phyloP scores from a whole-genome alignment of 1,139 yeast genomes.

The Blastobotrys aristatus region DNA sequence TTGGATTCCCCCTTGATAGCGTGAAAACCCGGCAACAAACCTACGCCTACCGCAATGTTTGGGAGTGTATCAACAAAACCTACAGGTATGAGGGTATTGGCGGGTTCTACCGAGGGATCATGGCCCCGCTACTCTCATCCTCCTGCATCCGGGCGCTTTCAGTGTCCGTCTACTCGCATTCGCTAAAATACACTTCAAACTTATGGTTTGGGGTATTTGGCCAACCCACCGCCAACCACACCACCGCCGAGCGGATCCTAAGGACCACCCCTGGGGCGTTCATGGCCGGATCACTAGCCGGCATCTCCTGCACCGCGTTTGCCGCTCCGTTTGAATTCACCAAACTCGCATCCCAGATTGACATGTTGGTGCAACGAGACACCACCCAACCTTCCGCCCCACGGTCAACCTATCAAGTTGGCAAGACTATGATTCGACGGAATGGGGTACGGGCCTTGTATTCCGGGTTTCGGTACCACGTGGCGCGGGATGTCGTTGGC shows the following conservation, averaged over 20 bases:
- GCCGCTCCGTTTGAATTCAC: slow-evolving; percentile 87
- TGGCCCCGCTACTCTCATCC: slow-evolving; percentile 29
- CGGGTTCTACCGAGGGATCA: slow-evolving; percentile 72
- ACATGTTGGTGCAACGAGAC: slow-evolving; percentile 31
- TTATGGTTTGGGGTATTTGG: slow-evolving; percentile 24
- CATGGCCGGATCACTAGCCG: slow-evolving; percentile 61
- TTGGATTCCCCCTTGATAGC: slow-evolving; percentile 84
- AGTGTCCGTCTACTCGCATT: slow-evolving; percentile 58
- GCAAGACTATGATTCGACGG: slow-evolving; percentile 45
- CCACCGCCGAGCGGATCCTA: slow-evolving; percentile 31
- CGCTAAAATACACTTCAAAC: slow-evolving; percentile 43
- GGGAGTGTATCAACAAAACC: slow-evolving; percentile 57
- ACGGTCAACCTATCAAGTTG: slow-evolving; percentile 43
- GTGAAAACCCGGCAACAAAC: slow-evolving; percentile 84
- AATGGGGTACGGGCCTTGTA: slow-evolving; percentile 64
- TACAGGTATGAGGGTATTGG: slow-evolving; percentile 55
- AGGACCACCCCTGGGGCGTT: slow-evolving; percentile 63
- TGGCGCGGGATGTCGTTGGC: slow-evolving; percentile 60
- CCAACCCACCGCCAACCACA: slow-evolving; percentile 16
- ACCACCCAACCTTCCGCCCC: background rate
- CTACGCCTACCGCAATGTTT: slow-evolving; percentile 53
- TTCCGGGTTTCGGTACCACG: slow-evolving; percentile 66
- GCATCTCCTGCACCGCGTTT: slow-evolving; percentile 57
- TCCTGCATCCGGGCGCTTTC: slow-evolving; percentile 35
- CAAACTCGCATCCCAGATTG: slow-evolving; percentile 73